Percentiles rank a stretch among this genome's conserved stretches.
phyloP scores from a whole-genome alignment of 257 asterid species.

The Penstemon davidsonii region DNA sequence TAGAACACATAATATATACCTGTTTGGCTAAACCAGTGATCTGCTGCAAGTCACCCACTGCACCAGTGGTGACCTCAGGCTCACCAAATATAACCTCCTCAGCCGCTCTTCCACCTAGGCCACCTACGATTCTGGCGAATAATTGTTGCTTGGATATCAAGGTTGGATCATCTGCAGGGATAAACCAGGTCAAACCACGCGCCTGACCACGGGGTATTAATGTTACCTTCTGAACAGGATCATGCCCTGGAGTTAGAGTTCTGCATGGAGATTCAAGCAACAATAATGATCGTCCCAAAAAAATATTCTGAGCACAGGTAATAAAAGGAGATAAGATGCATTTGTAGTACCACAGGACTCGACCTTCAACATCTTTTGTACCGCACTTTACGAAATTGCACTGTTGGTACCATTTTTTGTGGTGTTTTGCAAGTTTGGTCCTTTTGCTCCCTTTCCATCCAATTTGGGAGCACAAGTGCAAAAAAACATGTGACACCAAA shows the following conservation, averaged over 20 bases:
- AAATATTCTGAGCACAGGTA: too few species aligned
- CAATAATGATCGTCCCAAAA: too few species aligned
- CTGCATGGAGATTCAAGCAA: constrained; percentile 37
- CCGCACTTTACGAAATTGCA: too few species aligned
- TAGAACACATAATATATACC: constrained; percentile 34
- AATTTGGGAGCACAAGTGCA: too few species aligned
- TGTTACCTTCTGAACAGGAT: constrained; percentile 94
- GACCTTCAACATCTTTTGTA: too few species aligned
- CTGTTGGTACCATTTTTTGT: too few species aligned
- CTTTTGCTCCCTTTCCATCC: too few species aligned
- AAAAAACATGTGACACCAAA: too few species aligned
- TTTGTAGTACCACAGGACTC: too few species aligned
- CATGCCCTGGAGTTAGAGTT: constrained; percentile 96
- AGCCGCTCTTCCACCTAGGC: constrained; percentile 99
- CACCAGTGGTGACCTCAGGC: constrained; percentile 96
- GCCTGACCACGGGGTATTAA: constrained; percentile 97
- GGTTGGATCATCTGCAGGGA: constrained; percentile 97
- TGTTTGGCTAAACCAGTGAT: constrained; percentile 92
- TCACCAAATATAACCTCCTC: constrained; percentile 97
- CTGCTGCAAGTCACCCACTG: constrained; percentile 96
- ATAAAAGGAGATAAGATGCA: too few species aligned
- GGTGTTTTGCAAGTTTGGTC: too few species aligned
- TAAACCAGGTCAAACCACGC: constrained; percentile 97
- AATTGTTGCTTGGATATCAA: constrained; percentile 95
- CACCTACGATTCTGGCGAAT: constrained; percentile 94